These are phyloP conservation scores for Daldinia caldariorum DNA, from an alignment of 495 filamentous ascomycete genomes.

Conservation along the genomic window DNA sequence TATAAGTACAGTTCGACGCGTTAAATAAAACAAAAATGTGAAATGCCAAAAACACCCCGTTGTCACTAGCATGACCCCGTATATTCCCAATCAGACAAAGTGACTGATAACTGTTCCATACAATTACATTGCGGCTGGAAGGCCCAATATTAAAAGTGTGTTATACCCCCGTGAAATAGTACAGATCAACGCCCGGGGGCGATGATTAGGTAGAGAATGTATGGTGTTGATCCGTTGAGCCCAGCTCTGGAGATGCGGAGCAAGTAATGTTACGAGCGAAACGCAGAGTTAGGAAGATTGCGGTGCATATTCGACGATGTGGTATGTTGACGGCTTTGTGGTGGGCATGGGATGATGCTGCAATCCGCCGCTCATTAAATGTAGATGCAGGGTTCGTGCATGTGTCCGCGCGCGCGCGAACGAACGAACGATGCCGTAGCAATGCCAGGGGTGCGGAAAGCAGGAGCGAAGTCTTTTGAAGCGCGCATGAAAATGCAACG, in stretches of 20 bases:
- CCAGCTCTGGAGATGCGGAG: conserved; percentile 46
- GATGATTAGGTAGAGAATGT: conserved; percentile 36
- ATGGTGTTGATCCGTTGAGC: conserved; percentile 43
- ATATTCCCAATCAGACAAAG: conserved; percentile 9
- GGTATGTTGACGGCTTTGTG: conserved; percentile 35
- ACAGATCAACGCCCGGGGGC: conserved; percentile 34
- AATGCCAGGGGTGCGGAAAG: conserved; percentile 34
- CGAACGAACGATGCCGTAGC: conserved; percentile 19
- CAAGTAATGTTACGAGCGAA: conserved; percentile 17
- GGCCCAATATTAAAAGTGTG: conserved; percentile 35
- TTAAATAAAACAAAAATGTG: conserved; percentile 21
- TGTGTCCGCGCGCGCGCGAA: conserved; percentile 10
- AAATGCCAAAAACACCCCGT: conserved; percentile 37
- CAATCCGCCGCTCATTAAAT: conserved; percentile 35
- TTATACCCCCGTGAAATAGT: conserved; percentile 44
- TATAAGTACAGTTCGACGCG: conserved; percentile 46
- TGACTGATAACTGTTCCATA: conserved; percentile 23
- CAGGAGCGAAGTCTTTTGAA: conserved; percentile 14
- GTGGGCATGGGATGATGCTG: conserved; percentile 41
- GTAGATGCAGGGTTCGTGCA: conserved; percentile 39
- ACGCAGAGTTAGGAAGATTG: conserved; percentile 28
- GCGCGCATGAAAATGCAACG: conserved; percentile 42
- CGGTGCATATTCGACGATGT: conserved; percentile 33
- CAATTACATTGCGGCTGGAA: conserved; percentile 23
- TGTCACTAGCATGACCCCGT: conserved; percentile 24